Percentiles rank a stretch among this genome's conserved stretches.
Conservation (phyloP, 2,329 filamentous ascomycete species). For the Paracamarosporium sp. region DNA sequence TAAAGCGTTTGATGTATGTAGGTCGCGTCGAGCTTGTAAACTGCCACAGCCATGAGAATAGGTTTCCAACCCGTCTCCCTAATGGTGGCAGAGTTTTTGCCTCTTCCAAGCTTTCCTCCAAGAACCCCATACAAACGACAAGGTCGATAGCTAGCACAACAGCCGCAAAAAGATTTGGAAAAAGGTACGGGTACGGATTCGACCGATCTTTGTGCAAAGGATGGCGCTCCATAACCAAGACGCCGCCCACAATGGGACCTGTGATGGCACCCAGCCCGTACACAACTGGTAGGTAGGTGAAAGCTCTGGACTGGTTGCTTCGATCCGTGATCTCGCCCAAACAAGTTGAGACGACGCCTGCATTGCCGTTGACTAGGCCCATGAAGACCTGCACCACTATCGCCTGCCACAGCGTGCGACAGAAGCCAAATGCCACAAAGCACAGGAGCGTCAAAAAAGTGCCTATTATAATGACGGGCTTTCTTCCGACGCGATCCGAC, state of each 20-base stretch:
- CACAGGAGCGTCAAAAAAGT: constrained; percentile 82
- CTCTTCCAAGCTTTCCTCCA: constrained; percentile 84
- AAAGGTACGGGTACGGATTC: constrained; percentile 79
- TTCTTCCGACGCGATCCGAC: constrained; percentile 79
- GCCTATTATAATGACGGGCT: constrained; percentile 81
- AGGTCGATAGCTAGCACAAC: constrained; percentile 75
- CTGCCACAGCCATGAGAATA: constrained; percentile 75
- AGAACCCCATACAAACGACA: constrained; percentile 75
- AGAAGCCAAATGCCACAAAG: constrained; percentile 88
- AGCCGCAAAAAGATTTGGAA: constrained; percentile 82
- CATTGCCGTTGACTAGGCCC: constrained; percentile 94
- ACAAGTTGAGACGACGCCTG: constrained; percentile 90
- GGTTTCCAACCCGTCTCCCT: constrained; percentile 61
- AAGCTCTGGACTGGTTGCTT: constrained; percentile 91
- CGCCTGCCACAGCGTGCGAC: constrained; percentile 80
- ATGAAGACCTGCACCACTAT: constrained; percentile 86
- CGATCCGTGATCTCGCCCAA: constrained; percentile 94
- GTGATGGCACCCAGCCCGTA: constrained; percentile 95
- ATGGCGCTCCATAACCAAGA: constrained; percentile 72
- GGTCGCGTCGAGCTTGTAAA: constrained; percentile 66
- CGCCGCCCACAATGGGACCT: constrained; percentile 86
- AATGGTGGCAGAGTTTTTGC: constrained; percentile 67
- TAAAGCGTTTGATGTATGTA: constrained; percentile 60
- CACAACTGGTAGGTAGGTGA: constrained; percentile 94
- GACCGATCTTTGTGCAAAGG: constrained; percentile 59